phyloP scores from a whole-genome alignment of 2,329 filamentous ascomycete genomes.

The Botryotinia convoluta region DNA sequence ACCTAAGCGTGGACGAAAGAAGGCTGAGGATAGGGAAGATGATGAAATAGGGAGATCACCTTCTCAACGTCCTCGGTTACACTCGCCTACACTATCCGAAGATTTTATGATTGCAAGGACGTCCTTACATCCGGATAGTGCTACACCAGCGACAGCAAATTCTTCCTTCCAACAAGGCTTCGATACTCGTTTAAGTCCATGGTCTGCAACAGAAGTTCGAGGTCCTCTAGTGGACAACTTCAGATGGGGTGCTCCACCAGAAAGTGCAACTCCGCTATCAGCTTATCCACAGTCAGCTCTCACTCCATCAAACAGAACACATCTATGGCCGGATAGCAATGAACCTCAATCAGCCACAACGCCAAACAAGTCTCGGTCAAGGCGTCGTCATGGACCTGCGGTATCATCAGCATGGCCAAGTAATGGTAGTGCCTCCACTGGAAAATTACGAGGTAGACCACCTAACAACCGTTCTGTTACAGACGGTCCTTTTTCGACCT shows the following conservation, averaged over 20 bases:
- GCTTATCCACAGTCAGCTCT: constrained; percentile 78
- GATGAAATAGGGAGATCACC: constrained; percentile 54
- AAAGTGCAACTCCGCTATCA: constrained; percentile 59
- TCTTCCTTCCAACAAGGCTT: constrained; percentile 32
- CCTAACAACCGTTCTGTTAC: constrained; percentile 67
- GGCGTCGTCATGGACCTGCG: constrained; percentile 74
- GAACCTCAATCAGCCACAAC: constrained; percentile 75
- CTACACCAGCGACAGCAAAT: constrained; percentile 43
- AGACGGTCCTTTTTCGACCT: constrained; percentile 67
- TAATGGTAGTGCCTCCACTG: constrained; percentile 57
- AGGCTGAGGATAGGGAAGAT: constrained; percentile 54
- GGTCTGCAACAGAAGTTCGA: constrained; percentile 35
- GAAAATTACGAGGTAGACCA: constrained; percentile 76
- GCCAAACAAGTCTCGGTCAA: constrained; percentile 55
- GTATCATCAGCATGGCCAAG: constrained; percentile 89
- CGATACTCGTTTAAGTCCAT: constrained; percentile 31
- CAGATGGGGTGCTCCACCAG: constrained; percentile 43
- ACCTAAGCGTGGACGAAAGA: constrained; percentile 60
- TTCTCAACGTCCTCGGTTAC: constrained; percentile 61
- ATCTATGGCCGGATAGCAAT: constrained; percentile 44
- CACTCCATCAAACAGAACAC: constrained; percentile 56
- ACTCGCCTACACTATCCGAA: constrained; percentile 49
- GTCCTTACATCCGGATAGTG: constrained; percentile 40
- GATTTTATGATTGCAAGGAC: constrained; percentile 38
- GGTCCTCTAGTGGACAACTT: constrained; percentile 33